Conservation (phyloP, 306 rosid genomes). For the Inga leiocalycina region DNA sequence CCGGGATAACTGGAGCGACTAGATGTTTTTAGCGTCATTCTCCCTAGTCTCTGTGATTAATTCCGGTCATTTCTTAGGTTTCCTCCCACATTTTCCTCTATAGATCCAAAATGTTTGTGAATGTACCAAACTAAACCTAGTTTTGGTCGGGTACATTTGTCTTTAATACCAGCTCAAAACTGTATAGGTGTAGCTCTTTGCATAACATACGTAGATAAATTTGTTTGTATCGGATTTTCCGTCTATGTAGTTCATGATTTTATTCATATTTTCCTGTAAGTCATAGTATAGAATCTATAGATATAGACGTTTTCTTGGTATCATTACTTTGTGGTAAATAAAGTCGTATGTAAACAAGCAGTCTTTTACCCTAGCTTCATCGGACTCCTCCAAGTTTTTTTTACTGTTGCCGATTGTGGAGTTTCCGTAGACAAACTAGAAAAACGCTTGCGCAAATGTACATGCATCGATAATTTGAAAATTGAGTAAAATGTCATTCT, state of each 20-base stretch:
- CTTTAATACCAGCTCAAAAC: conserved; percentile 2
- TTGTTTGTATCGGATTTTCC: background rate
- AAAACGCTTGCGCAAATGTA: background rate
- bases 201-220: conserved; percentile 23
- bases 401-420: background rate
- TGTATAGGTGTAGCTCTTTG: conserved; percentile 28
- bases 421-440: no score
- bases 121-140: conserved; percentile 23
- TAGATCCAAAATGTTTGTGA: conserved; percentile 25
- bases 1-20: conserved; percentile 87
- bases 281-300: background rate
- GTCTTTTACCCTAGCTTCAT: background rate
- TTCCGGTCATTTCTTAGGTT: background rate
- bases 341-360: background rate
- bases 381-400: background rate
- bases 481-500: no score
- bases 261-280: conserved; percentile 20
- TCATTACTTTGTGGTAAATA: background rate
- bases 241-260: conserved; percentile 19
- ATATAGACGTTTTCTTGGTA: conserved; percentile 21
- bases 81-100: background rate
- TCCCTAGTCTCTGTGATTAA: background rate
- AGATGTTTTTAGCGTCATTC: conserved; percentile 27
- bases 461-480: background rate
- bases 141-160: conserved; percentile 26